Percentiles rank a stretch among this genome's conserved stretches.
phyloP scores from a whole-genome alignment of 305 asterid species.

The Rubia tinctorum region DNA sequence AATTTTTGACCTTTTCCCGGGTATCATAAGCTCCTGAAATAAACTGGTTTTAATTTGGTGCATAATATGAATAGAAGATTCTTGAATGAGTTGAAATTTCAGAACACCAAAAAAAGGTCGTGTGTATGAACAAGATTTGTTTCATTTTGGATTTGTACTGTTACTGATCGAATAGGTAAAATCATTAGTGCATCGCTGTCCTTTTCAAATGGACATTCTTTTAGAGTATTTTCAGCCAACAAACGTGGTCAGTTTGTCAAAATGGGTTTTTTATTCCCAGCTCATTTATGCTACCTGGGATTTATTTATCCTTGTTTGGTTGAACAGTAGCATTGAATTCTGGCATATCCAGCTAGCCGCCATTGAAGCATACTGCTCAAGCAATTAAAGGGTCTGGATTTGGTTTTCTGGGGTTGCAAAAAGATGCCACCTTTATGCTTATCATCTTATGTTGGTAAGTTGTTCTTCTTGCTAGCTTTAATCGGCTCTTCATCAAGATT shows the following conservation, averaged over 20 bases:
- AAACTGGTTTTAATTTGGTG: background rate
- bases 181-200: background rate
- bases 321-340: background rate
- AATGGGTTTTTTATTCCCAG: background rate
- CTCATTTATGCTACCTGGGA: background rate
- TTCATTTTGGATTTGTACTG: no score
- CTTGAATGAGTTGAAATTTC: background rate
- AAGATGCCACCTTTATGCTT: background rate
- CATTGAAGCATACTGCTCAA: background rate
- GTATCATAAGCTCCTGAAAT: no score
- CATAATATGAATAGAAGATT: background rate
- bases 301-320: background rate
- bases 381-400: background rate
- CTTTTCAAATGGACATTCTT: background rate
- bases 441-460: background rate
- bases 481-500: conserved; percentile 3
- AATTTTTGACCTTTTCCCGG: background rate
- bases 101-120: background rate
- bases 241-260: background rate
- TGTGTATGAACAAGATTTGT: background rate
- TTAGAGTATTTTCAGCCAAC: background rate
- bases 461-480: conserved; percentile 5
- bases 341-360: background rate
- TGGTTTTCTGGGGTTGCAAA: background rate
- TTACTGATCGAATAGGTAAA: no score